A percentile compares a stretch with the other conserved stretches of the same genome.
Evolutionary conservation across 805 yeast species (phyloP).

Genomic region (Pichia manshurica): DNA sequence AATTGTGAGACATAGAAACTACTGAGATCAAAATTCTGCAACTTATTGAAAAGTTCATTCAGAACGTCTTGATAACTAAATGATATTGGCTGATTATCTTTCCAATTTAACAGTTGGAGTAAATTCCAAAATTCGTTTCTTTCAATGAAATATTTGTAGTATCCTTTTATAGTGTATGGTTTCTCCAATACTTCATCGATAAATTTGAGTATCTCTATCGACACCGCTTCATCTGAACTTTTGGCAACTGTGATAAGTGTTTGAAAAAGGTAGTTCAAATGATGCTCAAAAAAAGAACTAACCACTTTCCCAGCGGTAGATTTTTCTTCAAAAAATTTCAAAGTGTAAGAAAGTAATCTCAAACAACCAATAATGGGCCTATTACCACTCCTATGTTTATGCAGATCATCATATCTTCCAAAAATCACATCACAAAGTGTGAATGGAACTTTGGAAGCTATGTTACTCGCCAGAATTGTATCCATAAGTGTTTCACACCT

Average conservation of each 20-base stretch:
- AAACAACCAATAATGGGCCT: conserved; percentile 20
- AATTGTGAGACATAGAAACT: conserved; percentile 11
- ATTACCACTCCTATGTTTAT: conserved; percentile 9
- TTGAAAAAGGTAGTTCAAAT: conserved; percentile 15
- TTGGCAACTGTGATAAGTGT: conserved; percentile 14
- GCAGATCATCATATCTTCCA: conserved; percentile 5
- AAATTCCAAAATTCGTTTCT: conserved; percentile 15
- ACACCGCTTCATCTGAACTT: conserved; percentile 6
- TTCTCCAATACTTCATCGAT: conserved; percentile 13
- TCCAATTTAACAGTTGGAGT: conserved; percentile 7
- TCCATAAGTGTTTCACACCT: conserved; percentile 8
- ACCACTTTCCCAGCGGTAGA: conserved; percentile 14
- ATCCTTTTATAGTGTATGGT: conserved; percentile 10
- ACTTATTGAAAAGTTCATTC: conserved; percentile 18
- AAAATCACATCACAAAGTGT: conserved; percentile 19
- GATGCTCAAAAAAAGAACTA: conserved; percentile 16
- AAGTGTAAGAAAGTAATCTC: conserved; percentile 13
- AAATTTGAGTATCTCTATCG: conserved; percentile 17
- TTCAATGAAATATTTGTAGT: conserved; percentile 12
- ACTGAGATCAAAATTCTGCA: conserved; percentile 14
- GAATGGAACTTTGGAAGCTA: conserved; percentile 13
- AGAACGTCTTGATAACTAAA: conserved; percentile 4
- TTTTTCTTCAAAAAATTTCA: conserved; percentile 12
- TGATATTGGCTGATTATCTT: neutral
- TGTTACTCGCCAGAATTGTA: conserved; percentile 11